Percentiles rank a stretch among this genome's conserved stretches.
Evolutionary conservation across 2,329 filamentous ascomycete species (phyloP).

Genomic region (Leptographium radiaticola): DNA sequence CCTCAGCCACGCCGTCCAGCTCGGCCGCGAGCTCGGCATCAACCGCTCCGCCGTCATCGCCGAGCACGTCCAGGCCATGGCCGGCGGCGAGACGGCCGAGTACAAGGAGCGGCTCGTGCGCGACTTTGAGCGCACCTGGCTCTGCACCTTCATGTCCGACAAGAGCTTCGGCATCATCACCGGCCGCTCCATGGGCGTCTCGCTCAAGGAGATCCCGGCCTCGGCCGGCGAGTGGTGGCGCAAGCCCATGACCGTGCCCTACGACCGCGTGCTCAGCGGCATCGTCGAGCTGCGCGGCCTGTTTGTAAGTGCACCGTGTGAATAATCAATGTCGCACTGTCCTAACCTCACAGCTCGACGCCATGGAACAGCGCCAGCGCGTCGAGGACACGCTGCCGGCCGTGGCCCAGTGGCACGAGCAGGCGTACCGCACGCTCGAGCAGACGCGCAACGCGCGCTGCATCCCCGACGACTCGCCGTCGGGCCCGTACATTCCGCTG

Average conservation of each 20-base stretch:
- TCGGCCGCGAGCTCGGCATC: constrained; percentile 14
- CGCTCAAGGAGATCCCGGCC: constrained; percentile 9
- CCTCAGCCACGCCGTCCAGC: constrained; percentile 14
- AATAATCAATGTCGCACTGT: background rate
- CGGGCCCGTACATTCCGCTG: constrained; percentile 7
- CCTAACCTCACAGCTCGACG: constrained; percentile 1
- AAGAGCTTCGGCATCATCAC: constrained; percentile 12
- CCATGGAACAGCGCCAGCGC: constrained; percentile 10
- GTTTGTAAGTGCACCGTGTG: constrained; percentile 5
- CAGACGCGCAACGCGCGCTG: constrained; percentile 10
- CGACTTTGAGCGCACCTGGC: constrained; percentile 12
- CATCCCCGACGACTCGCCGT: constrained; percentile 1
- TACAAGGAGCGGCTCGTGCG: constrained; percentile 11
- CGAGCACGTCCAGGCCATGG: constrained; percentile 10
- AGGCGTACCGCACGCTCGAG: constrained; percentile 9
- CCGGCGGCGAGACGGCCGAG: constrained; percentile 2
- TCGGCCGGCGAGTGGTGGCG: constrained; percentile 10
- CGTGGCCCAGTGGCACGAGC: constrained; percentile 12
- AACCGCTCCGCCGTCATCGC: constrained; percentile 10
- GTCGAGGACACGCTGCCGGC: constrained; percentile 10
- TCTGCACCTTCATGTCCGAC: constrained; percentile 12
- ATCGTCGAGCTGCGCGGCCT: constrained; percentile 12
- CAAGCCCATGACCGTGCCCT: constrained; percentile 10
- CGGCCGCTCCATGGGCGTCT: constrained; percentile 10
- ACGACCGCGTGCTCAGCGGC: constrained; percentile 14